These are phyloP conservation scores for Salvia rosmarinus DNA, from an alignment of 257 asterid genomes.

Conservation along the genomic window DNA sequence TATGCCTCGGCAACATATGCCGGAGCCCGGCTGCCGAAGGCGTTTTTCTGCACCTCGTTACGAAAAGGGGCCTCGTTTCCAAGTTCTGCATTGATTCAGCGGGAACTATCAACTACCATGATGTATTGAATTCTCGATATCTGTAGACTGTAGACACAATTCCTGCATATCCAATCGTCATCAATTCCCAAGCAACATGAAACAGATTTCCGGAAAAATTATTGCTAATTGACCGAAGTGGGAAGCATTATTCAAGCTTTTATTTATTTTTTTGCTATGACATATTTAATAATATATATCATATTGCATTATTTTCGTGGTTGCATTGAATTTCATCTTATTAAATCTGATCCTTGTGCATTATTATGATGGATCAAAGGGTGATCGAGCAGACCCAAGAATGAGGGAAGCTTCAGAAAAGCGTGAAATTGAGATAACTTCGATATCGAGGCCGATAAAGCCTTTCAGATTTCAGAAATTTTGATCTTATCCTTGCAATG, in stretches of 20 bases:
- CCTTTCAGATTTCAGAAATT: conserved; percentile 80
- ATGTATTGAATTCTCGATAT: conserved; percentile 39
- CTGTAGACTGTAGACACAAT: too few relatives aligned
- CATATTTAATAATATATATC: too few relatives aligned
- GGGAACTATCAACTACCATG: conserved; percentile 85
- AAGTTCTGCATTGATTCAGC: conserved; percentile 84
- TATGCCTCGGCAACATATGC: conserved; percentile 95
- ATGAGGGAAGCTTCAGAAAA: conserved; percentile 88
- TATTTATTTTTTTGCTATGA: too few relatives aligned
- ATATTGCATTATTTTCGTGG: too few relatives aligned
- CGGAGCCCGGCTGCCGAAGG: conserved; percentile 99
- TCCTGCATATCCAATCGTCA: too few relatives aligned
- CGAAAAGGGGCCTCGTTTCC: conserved; percentile 59
- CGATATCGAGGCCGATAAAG: conserved; percentile 79
- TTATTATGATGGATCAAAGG: conserved; percentile 45
- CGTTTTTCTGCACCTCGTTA: conserved; percentile 75
- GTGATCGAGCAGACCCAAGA: conserved; percentile 87
- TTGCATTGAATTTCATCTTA: too few relatives aligned
- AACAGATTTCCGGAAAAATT: too few relatives aligned
- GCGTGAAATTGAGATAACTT: conserved; percentile 89
- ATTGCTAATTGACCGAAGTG: too few relatives aligned
- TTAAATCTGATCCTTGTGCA: too few relatives aligned
- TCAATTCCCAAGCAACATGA: too few relatives aligned
- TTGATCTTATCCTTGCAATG: conserved; percentile 96
- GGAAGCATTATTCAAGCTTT: too few relatives aligned